These are phyloP conservation scores for Malus hybrid DNA, from an alignment of 331 rosid species.

Conservation along the genomic window DNA sequence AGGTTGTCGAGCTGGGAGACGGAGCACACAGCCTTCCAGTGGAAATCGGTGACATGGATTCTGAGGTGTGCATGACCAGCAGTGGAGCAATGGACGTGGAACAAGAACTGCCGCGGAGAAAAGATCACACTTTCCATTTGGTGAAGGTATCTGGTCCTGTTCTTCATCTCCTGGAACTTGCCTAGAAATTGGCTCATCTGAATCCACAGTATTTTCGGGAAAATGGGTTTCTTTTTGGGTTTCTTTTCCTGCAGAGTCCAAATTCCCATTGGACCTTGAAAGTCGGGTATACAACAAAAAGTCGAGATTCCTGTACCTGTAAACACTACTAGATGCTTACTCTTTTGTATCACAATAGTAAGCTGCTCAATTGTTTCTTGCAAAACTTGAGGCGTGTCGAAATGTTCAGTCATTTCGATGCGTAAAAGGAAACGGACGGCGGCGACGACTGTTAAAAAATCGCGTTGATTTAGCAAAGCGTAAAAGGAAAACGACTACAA, in stretches of 20 bases:
- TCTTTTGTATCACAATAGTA: constrained; percentile 65
- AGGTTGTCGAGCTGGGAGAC: too few relatives aligned
- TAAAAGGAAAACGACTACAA: too few relatives aligned
- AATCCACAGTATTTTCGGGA: constrained; percentile 24
- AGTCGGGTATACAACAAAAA: constrained; percentile 94
- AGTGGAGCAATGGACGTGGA: too few relatives aligned
- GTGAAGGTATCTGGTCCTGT: constrained; percentile 9
- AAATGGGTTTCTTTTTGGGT: constrained; percentile 16
- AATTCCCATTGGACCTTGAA: constrained; percentile 93
- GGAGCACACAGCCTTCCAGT: too few relatives aligned
- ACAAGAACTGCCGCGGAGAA: too few relatives aligned
- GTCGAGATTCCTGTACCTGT: constrained; percentile 99
- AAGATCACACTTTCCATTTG: constrained; percentile 2
- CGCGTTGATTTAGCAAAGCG: too few relatives aligned
- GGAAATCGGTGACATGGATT: too few relatives aligned
- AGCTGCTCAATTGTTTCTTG: constrained; percentile 73
- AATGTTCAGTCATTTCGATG: constrained; percentile 76
- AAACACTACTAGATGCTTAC: constrained; percentile 96
- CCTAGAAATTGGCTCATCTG: constrained; percentile 11
- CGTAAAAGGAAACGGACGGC: too few relatives aligned
- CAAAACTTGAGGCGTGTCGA: constrained; percentile 68
- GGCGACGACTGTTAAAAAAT: too few relatives aligned
- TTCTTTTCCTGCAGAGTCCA: constrained; percentile 72
- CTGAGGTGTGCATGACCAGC: too few relatives aligned
- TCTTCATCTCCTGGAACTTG: constrained; percentile 19